Base-by-base conservation (phyloP, 2,329 filamentous ascomycete genomes). In the Septoria linicola region DNA sequence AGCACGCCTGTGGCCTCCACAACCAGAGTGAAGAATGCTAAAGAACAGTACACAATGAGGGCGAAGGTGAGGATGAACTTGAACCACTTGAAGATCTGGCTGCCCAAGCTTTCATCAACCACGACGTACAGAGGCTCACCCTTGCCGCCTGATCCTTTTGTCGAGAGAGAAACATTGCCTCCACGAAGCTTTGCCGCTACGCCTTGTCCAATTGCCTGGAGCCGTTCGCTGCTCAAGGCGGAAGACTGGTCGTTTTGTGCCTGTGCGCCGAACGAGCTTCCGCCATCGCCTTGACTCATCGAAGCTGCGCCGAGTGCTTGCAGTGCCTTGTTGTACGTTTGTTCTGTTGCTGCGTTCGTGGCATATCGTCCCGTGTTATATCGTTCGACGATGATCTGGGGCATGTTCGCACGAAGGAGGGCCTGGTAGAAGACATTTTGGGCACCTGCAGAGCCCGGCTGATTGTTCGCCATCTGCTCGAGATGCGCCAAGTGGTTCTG, bases 391-490 rank as follows among this genome's bases (percentile, higher is more conserved):
- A 99, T 77, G 57, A 99, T 95, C 44, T 90, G 86, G 14, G 92
- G 89, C 87, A 96, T 91, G 65, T 95, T 93, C 44, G 92, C 90
- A 67, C 88, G 87, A 49, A 96, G 78, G 11, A 99, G 81, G 39
- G 91, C 85, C 67, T 92, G 87, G 68, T 99, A 99, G 70, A 99
- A 96, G 13, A 88, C 86, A 68, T 92, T 93, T 70, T 99, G 93
- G 16, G 90, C 85, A 36, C 87, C 87, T 21, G 90, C 86, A 70
- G 89, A 97, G 53, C 78, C 81, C 1, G 93, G 89, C 64, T 96
- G 95, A 70, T 89, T 87, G 72, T 97, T 99, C 31, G 93, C 95
- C 19, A 88, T 87, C 68, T 91, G 87, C 73, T 99, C 93, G 61
- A 91, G 80, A 60, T 89, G 87, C 27, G 90, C 89, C 27, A 99